Percentiles rank a stretch among this genome's conserved stretches.
Evolutionary conservation across 2,329 filamentous ascomycete species (phyloP).

Genomic region (Pseudocercospora ulei): DNA sequence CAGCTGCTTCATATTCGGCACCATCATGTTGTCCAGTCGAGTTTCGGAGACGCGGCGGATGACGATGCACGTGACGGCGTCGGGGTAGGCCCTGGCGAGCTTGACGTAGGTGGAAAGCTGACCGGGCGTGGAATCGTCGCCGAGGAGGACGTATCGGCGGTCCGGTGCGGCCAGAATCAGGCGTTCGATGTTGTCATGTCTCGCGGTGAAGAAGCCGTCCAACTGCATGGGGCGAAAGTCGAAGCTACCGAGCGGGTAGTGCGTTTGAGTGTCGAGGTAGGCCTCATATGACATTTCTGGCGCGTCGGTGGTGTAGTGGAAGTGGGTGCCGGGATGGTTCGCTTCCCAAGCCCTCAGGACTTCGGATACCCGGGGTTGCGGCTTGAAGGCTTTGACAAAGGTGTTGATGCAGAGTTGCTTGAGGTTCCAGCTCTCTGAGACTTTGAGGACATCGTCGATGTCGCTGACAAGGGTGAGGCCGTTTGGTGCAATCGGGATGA

Average conservation of each 20-base stretch:
- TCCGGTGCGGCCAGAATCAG: conserved; percentile 23
- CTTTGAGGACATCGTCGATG: conserved; percentile 26
- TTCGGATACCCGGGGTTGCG: conserved; percentile 23
- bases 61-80: conserved; percentile 26
- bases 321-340: conserved; percentile 19
- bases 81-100: conserved; percentile 14
- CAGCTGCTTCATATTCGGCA: conserved; percentile 1
- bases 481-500: conserved; percentile 12
- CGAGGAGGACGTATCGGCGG: conserved; percentile 25
- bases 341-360: conserved; percentile 14
- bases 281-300: conserved; percentile 18
- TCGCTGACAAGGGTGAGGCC: conserved; percentile 27
- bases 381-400: conserved; percentile 18
- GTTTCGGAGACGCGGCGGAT: conserved; percentile 18
- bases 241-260: conserved; percentile 24
- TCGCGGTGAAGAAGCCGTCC: conserved; percentile 12
- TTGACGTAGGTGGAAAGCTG: conserved; percentile 19
- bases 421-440: conserved; percentile 24
- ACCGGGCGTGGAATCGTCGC: conserved; percentile 23
- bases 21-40: conserved; percentile 1
- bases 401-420: conserved; percentile 20
- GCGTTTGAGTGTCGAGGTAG: conserved; percentile 16
- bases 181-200: conserved; percentile 16
- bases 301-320: conserved; percentile 26
- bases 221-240: conserved; percentile 24